A percentile compares a stretch with the other conserved stretches of the same genome.
Evolutionary conservation across 73 alveolate species (phyloP).

Genomic region (Paramecium sonneborni): DNA sequence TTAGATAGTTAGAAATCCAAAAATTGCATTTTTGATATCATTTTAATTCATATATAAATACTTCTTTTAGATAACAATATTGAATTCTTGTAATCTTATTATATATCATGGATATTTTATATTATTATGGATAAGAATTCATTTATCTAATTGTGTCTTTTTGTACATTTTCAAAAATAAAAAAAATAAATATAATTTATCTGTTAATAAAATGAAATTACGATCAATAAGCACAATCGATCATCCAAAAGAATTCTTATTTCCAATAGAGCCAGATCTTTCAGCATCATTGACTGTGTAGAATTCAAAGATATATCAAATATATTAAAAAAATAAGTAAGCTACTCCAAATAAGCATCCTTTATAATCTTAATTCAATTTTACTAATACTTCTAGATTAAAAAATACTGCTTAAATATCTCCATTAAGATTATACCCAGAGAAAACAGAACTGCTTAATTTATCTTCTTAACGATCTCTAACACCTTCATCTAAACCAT

Average conservation of each 20-base stretch:
- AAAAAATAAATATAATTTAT: not conserved
- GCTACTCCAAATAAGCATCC: not conserved
- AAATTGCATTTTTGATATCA: too few relatives aligned
- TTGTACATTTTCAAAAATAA: not conserved
- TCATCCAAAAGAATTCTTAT: slow-evolving; percentile 33
- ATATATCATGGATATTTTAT: too few relatives aligned
- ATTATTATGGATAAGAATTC: not conserved
- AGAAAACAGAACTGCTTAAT: not conserved
- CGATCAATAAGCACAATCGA: not conserved
- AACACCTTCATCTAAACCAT: not conserved
- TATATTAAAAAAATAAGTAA: not conserved
- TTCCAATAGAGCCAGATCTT: slow-evolving; percentile 33
- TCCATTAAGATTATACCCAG: slow-evolving; percentile 25
- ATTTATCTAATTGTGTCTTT: not conserved
- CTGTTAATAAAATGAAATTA: slow-evolving; percentile 29
- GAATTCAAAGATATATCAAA: not conserved
- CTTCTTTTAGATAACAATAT: too few relatives aligned
- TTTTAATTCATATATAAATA: too few relatives aligned
- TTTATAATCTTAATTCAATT: not conserved
- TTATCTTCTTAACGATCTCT: not conserved
- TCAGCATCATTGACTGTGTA: not conserved
- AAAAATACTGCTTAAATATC: not conserved
- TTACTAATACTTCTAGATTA: not conserved
- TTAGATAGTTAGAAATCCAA: too few relatives aligned
- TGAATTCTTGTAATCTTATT: too few relatives aligned